These are phyloP conservation scores for Tricholoma furcatifolium DNA, from an alignment of 768 basidiomycete genomes.

Conservation along the genomic window DNA sequence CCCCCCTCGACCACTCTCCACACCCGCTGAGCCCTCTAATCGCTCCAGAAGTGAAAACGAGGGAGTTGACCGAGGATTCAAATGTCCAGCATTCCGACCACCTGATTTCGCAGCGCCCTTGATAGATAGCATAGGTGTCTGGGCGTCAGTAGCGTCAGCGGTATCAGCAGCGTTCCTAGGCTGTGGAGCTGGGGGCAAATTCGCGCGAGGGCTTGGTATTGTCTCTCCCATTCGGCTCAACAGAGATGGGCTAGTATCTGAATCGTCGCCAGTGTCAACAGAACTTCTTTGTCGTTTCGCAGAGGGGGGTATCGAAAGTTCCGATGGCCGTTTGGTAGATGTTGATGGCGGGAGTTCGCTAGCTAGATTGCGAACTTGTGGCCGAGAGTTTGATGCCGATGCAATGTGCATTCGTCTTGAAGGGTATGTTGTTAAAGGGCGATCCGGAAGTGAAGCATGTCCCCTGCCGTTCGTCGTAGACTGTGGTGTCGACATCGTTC, in stretches of 20 bases:
- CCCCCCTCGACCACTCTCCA: slow-evolving; percentile 15
- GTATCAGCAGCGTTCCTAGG: slow-evolving; percentile 3
- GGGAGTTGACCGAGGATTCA: slow-evolving; percentile 7
- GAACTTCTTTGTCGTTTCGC: slow-evolving; percentile 35
- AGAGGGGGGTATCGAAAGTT: slow-evolving; percentile 28
- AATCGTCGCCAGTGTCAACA: slow-evolving; percentile 12
- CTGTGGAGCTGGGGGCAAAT: neutral
- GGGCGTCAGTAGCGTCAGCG: neutral
- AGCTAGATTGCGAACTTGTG: slow-evolving; percentile 1
- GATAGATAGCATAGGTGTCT: slow-evolving; percentile 43
- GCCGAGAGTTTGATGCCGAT: slow-evolving; percentile 10
- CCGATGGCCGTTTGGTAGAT: slow-evolving; percentile 17
- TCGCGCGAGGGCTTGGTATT: slow-evolving; percentile 1
- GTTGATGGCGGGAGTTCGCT: slow-evolving; percentile 4
- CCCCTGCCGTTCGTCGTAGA: slow-evolving; percentile 1
- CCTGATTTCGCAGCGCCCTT: slow-evolving; percentile 45
- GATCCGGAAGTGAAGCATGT: slow-evolving; percentile 6
- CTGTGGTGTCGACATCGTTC: slow-evolving; percentile 1
- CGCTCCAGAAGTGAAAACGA: slow-evolving; percentile 35
- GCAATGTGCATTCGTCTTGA: slow-evolving; percentile 14
- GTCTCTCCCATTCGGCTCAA: slow-evolving; percentile 39
- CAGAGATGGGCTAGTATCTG: slow-evolving; percentile 33
- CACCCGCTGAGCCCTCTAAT: slow-evolving; percentile 22
- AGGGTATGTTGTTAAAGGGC: slow-evolving; percentile 8
- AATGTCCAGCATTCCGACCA: slow-evolving; percentile 3